phyloP scores from a whole-genome alignment of 495 filamentous ascomycete species.

The Aspergillus nidulans region DNA sequence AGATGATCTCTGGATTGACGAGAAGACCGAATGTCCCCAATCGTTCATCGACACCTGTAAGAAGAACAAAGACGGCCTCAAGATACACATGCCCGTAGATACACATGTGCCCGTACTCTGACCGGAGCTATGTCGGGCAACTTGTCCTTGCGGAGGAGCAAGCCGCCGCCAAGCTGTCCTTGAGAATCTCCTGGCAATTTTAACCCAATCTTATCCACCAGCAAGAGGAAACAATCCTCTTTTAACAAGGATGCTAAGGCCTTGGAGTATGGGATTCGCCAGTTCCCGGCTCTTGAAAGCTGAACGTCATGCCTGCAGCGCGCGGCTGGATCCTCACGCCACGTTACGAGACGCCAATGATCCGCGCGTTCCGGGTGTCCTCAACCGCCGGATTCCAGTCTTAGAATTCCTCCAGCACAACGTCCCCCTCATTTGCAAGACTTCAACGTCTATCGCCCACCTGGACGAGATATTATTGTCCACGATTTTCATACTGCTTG shows the following conservation, averaged over 20 bases:
- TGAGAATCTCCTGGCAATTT: constrained; percentile 18
- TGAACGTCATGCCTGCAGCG: constrained; percentile 28
- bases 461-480: no score
- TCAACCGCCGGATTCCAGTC: constrained; percentile 31
- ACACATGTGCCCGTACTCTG: neutral
- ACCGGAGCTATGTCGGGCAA: neutral
- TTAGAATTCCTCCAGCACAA: no score
- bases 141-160: constrained; percentile 1
- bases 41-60: constrained; percentile 19
- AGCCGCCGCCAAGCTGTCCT: constrained; percentile 8
- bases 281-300: constrained; percentile 21
- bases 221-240: constrained; percentile 18
- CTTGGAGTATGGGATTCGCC: constrained; percentile 19
- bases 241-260: constrained; percentile 18
- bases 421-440: no score
- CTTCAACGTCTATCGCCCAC: no score
- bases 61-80: constrained; percentile 7
- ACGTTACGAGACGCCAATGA: constrained; percentile 30
- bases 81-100: no score
- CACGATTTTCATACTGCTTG: no score
- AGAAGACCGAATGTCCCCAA: constrained; percentile 16
- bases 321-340: constrained; percentile 25
- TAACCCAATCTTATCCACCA: constrained; percentile 18
- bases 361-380: constrained; percentile 26
- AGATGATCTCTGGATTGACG: neutral